phyloP scores from a whole-genome alignment of 2,329 filamentous ascomycete species.

The Colletotrichum eremochloae region DNA sequence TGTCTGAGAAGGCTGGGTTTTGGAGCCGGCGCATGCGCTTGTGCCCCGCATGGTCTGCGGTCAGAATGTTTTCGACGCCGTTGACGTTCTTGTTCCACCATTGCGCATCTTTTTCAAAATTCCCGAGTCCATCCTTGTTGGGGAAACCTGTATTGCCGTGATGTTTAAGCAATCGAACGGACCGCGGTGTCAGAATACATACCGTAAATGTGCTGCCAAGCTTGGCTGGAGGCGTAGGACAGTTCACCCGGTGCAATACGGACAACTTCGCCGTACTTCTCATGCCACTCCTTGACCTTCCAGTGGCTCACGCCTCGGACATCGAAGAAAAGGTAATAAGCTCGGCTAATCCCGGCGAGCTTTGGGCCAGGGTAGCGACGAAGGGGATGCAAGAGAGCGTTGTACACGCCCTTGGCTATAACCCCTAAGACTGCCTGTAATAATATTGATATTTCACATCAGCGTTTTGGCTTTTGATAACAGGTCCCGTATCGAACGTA shows the following conservation, averaged over 20 bases:
- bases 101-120: constrained; percentile 38
- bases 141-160: constrained; percentile 12
- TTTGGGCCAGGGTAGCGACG: constrained; percentile 49
- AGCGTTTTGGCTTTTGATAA: neutral
- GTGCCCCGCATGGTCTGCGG: constrained; percentile 43
- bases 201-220: constrained; percentile 58
- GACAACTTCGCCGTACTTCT: constrained; percentile 51
- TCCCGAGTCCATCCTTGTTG: constrained; percentile 29
- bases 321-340: constrained; percentile 37
- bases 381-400: constrained; percentile 50
- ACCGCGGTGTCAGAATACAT: neutral
- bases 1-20: constrained; percentile 49
- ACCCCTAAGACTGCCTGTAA: constrained; percentile 24
- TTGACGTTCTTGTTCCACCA: constrained; percentile 42
- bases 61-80: constrained; percentile 39
- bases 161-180: neutral
- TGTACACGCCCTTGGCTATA: constrained; percentile 44
- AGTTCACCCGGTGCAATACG: constrained; percentile 56
- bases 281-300: constrained; percentile 43
- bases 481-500: constrained; percentile 4
- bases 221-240: constrained; percentile 51
- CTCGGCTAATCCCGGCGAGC: constrained; percentile 38
- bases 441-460: neutral
- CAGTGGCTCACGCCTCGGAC: constrained; percentile 35
- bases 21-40: constrained; percentile 45